Base-by-base conservation (phyloP, 140 eudicot genomes). In the Senecio squalidus region DNA sequence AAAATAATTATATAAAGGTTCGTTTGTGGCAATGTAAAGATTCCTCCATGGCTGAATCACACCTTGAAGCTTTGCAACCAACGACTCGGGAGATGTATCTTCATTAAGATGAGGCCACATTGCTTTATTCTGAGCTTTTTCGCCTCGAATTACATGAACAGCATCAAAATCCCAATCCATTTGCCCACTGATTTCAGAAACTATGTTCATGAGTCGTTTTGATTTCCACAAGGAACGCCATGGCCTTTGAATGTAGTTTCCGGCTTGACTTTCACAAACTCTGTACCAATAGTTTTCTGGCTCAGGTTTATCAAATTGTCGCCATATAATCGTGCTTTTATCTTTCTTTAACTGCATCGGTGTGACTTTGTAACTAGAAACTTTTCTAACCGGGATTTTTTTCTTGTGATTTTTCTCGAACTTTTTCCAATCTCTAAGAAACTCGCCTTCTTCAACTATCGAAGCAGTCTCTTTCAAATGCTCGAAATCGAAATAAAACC, bases 161-260 rank as follows among this genome's bases (percentile, higher is more conserved):
- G 94, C 94, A 75, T 91, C 98, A 48, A 76, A 86, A 75, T 91
- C 98, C 98, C 98, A 91, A 33, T 91, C 96, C 98, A 91, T 81
- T 43, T 83, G 74, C 48, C 98, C 98, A 24, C 98, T 83, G 20
- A 91, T 91, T 25, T 68, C 98, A 1, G 98, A 76, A 22, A 91
- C 98, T 65, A 91, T 86, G 67, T 86, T 91, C 98, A 91, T 91
- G 13, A 91, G 67, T 61, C 96, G 78, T 82, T 86, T 91, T 23
- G 98, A 91, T 75, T 91, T 91, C 92, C 94, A 91, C 1, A 91
- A 41, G 1, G 91, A 77, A 53, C 81, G 84, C 98, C 98, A 91
- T 24, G 98, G 98, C 69, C 98, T 72, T 51, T 76, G 77, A 26
- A 86, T 61, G 60, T 79, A 70, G 23, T 86, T 91, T 29, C 88